These are phyloP conservation scores for Cercophora sp. DNA, from an alignment of 495 filamentous ascomycete genomes.

Conservation along the genomic window DNA sequence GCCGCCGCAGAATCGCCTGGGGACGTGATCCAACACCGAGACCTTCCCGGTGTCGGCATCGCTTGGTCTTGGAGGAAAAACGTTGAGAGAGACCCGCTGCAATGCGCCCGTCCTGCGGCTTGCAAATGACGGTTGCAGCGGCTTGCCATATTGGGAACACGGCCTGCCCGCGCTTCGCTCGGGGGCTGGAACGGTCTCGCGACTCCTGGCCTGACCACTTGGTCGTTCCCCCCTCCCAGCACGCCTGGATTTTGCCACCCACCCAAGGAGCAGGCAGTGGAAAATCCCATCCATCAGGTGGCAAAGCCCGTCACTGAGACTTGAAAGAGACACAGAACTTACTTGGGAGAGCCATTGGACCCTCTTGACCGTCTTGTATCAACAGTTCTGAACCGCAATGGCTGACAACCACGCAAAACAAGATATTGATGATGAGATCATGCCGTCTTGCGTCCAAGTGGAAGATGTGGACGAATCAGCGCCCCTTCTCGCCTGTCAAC, in stretches of 20 bases:
- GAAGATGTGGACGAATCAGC: conserved; percentile 17
- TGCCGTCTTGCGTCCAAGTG: no score
- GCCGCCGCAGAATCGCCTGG: not conserved
- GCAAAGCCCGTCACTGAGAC: not conserved
- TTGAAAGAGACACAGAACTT: not conserved
- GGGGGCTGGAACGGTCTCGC: not conserved
- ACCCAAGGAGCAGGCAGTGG: not conserved
- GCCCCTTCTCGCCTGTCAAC: conserved; percentile 20
- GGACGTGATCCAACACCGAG: not conserved
- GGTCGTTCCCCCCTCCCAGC: not conserved
- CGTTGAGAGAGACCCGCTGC: not conserved
- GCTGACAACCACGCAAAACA: not conserved
- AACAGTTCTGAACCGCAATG: not conserved
- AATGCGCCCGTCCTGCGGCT: not conserved
- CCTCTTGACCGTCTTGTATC: not conserved
- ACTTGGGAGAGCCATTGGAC: not conserved
- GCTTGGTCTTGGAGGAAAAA: not conserved
- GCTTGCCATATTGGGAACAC: not conserved
- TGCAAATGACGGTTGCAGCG: conserved; percentile 7
- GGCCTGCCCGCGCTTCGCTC: not conserved
- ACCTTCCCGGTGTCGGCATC: conserved; percentile 5
- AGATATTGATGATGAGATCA: not conserved
- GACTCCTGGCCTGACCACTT: not conserved
- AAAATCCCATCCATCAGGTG: not conserved
- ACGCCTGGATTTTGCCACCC: not conserved